These are phyloP conservation scores for Lophium mytilinum DNA, from an alignment of 495 filamentous ascomycete species.

Conservation along the genomic window DNA sequence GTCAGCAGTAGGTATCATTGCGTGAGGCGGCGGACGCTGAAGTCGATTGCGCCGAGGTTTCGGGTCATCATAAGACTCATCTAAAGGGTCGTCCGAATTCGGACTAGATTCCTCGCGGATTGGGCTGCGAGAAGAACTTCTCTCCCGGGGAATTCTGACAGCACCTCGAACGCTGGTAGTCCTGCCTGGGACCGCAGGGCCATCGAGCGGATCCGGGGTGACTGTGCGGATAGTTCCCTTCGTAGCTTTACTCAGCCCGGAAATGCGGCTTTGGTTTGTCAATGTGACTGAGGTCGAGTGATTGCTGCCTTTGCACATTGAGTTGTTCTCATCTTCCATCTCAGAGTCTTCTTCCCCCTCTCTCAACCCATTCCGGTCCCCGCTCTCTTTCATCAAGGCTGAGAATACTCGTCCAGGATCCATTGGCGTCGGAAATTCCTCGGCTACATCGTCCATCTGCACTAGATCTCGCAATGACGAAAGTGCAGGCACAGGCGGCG, in stretches of 20 bases:
- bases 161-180: conserved; percentile 6
- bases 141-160: conserved; percentile 6
- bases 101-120: neutral
- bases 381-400: conserved; percentile 21
- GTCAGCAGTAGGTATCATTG: conserved; percentile 18
- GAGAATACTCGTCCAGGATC: conserved; percentile 24
- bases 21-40: conserved; percentile 1
- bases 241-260: neutral
- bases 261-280: conserved; percentile 2
- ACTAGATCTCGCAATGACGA: conserved; percentile 27
- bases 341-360: neutral
- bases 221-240: conserved; percentile 18
- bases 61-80: neutral
- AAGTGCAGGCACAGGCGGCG: conserved; percentile 39
- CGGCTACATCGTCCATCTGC: conserved; percentile 7
- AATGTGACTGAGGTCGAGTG: neutral
- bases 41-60: neutral
- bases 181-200: conserved; percentile 1
- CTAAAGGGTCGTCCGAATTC: neutral
- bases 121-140: neutral
- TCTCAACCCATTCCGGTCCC: neutral
- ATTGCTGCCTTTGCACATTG: neutral
- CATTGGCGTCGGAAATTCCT: conserved; percentile 1
- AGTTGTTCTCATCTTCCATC: neutral
- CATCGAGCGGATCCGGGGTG: neutral